Evolutionary conservation across 163 green algal species (phyloP), one percentile per base, ranked within the genome.

Genomic region (Chlorella variabilis): DNA sequence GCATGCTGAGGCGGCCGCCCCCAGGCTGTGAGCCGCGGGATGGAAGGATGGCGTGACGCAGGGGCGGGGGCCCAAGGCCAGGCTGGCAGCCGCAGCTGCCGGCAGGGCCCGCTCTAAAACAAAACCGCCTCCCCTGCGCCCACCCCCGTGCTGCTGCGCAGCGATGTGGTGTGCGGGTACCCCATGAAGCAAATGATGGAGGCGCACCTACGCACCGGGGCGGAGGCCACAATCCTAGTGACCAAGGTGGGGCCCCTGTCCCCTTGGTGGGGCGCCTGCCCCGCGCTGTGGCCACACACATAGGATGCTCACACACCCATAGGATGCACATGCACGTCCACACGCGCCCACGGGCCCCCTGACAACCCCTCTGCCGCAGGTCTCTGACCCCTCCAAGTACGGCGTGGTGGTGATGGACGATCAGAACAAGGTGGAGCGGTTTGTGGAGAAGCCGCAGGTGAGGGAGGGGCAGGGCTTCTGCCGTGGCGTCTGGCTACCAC

Each of bases 361-460:
- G n/a, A n/a, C n/a, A n/a, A n/a, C n/a, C n/a, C 23, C 54, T n/a
- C 25, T 39, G 15, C 21, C 23, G 18, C 89, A 96, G 91, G 92
- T 98, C 21, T 91, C 96, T 38, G 96, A 99, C 82, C 96, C 96
- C 23, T 97, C 89, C 85, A 98, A 98, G 90, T 99, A 99, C 76
- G 97, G 97, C 49, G 97, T 99, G 45, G 94, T 99, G 23, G 94
- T 99, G 5, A 95, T 95, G 78, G 93, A 99, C 76, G 93, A 94
- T 38, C 82, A 91, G 13, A 90, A 91, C 66, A 88, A 92, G 41
- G 92, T 99, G 68, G 91, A 98, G 71, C 91, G 94, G 27, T 99
- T 99, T 90, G 96, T 99, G 77, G 96, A 99, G 90, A 99, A 99
- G 91, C 96, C 96, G 33, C 96, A 98, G 93, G 92, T 88, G 62